Base-by-base conservation (phyloP, 768 basidiomycete species). In the Tricholoma sp. region DNA sequence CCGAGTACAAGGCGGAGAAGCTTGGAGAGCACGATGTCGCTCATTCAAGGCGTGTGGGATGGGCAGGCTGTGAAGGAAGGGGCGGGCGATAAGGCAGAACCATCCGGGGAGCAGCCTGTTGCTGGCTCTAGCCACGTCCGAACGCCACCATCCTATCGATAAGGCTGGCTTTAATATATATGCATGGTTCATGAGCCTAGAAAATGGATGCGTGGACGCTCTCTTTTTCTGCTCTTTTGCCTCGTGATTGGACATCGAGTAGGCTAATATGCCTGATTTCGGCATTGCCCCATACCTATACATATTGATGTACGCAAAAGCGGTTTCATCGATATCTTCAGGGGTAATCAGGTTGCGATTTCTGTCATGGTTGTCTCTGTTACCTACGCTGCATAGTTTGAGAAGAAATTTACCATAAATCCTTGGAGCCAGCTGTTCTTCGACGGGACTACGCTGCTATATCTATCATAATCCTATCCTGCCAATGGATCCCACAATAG, bases 31-130 rank as follows among this genome's bases (percentile, higher is more conserved):
- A 98, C 97, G 52, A 94, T 95, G 79, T 88, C 88, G 59, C 82
- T 98, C 68, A 96, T 98, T 66, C 88, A 94, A 72, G 92, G 93
- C 62, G 96, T 90, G 6, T 85, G 88, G 72, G 94, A 96, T 52
- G 91, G 90, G 32, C 85, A 80, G 63, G 67, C 66, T 52, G 58
- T 64, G 45, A 63, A 68, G 36, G 74, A 76, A 36, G 73, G 74
- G 48, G 74, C 77, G 47, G 76, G 77, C 31, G 69, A 62, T 57
- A 65, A 62, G 63, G 74, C 76, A 48, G 74, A 72, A 31, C 58
- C 57, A 36, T 57, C 63, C 28, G 58, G 61, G 17, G 51, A 56
- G 49, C 31, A 55, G 3, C 41, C 59, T 34, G 44, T 51, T 52
- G 47, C 59, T 24, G 52, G 55, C 12, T 13, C 33, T 17, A 45